Base-by-base conservation (phyloP, 2,329 filamentous ascomycete genomes). In the Ceratocystis albifundus region DNA sequence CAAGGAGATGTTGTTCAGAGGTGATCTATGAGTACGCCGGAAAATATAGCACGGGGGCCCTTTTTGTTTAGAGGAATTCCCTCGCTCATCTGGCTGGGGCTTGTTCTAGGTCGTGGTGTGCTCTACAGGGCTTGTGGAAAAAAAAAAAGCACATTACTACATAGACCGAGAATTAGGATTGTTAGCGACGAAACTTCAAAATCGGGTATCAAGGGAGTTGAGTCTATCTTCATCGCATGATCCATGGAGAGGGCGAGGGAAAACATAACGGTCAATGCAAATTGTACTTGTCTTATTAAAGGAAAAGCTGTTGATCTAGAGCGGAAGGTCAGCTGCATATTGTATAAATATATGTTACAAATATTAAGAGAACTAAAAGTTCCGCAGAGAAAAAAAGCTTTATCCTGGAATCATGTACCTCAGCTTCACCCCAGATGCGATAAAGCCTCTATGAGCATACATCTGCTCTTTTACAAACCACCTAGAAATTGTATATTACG, bases 1-100 rank as follows among this genome's bases (percentile, higher is more conserved):
- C 69, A 78, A 77, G 69, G 76, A 77, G 50, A 76, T 85, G 77
- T 71, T 85, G 64, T 78, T 80, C 69, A 74, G 75, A 30, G 81
- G 81, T 53, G 77, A 82, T 73, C 71, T 84, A 72, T 84, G 77
- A 72, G 53, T 22, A 30, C 22, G n/a, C 2, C 12, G 22, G 20
- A 59, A n/a, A 15, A n/a, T 8, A 12, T 61, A 41, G 25, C 36
- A n/a, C 48, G 64, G 64, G 59, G 36, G 28, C 28, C 22, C 57
- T 44, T 44, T 64, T 10, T 55, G 45, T 12, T 41, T 41, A 15
- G 36, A 41, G 44, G 25, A 22, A 15, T n/a, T 0, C n/a, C 22
- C 25, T n/a, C 12, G 22, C 7, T 15, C 5, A 25, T 41, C 36
- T 2, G 30, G 59, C 4, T 3, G 41, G 17, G 28, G 25, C n/a